A percentile compares a stretch with the other conserved stretches of the same genome.
phyloP scores from a whole-genome alignment of 345 rosid species.

The Isatis tinctoria region DNA sequence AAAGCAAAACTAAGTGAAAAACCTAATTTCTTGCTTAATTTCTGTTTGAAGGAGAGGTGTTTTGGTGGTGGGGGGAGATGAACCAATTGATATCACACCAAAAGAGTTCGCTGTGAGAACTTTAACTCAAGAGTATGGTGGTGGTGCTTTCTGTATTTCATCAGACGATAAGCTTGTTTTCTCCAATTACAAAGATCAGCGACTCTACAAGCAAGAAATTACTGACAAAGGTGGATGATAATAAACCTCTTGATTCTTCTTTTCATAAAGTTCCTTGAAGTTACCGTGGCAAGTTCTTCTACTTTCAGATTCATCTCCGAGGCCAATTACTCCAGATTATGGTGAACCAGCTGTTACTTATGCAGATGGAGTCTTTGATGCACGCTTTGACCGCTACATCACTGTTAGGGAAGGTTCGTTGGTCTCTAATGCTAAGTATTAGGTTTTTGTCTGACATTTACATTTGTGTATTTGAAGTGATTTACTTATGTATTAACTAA shows the following conservation, averaged over 20 bases:
- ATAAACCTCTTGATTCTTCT: background rate
- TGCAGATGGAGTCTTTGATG: slow-evolving; percentile 89
- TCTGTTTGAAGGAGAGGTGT: slow-evolving; percentile 59
- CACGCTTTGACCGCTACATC: slow-evolving; percentile 55
- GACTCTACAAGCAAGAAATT: slow-evolving; percentile 61
- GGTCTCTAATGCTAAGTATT: background rate
- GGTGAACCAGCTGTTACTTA: slow-evolving; percentile 59
- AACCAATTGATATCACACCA: slow-evolving; percentile 66
- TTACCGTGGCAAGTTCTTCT: background rate
- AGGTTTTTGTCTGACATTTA: background rate
- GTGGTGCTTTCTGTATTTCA: slow-evolving; percentile 73
- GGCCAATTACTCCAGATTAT: slow-evolving; percentile 77
- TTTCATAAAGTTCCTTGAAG: too few species aligned
- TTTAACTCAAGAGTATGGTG: slow-evolving; percentile 86
- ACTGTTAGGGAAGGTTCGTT: slow-evolving; percentile 78
- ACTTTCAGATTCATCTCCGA: slow-evolving; percentile 48
- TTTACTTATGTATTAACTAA: background rate
- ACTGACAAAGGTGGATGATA: slow-evolving; percentile 38
- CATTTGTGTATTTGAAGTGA: background rate
- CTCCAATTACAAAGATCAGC: slow-evolving; percentile 85
- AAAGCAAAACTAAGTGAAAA: background rate
- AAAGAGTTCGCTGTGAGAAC: slow-evolving; percentile 78
- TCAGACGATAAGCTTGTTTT: slow-evolving; percentile 60
- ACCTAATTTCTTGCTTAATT: background rate
- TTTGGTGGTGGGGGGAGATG: slow-evolving; percentile 57